Evolutionary conservation across 2,329 filamentous ascomycete genomes (phyloP).

Genomic region (Aureobasidium leucospermi): DNA sequence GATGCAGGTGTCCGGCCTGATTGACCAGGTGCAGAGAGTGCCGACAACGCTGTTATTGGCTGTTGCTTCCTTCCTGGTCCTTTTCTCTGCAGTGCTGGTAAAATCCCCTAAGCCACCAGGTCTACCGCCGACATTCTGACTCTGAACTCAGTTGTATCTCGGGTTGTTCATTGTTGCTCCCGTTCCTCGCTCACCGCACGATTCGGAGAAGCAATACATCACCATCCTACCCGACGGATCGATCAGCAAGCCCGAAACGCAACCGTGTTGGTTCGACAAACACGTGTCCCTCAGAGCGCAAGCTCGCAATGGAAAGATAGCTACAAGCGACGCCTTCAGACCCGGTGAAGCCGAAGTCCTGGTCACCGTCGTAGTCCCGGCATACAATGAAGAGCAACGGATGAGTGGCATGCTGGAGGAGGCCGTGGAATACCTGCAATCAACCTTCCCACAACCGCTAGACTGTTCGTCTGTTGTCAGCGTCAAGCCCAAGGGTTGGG

Average conservation of each 20-base stretch:
- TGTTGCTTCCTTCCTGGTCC: constrained; percentile 15
- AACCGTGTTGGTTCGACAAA: constrained; percentile 84
- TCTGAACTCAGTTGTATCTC: constrained; percentile 20
- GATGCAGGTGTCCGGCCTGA: not conserved
- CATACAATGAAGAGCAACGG: constrained; percentile 87
- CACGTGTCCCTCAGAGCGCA: constrained; percentile 54
- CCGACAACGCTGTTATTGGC: not conserved
- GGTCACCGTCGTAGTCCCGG: constrained; percentile 86
- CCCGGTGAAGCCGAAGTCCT: constrained; percentile 74
- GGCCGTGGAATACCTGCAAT: constrained; percentile 77
- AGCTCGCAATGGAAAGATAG: constrained; percentile 27
- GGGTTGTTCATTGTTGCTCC: constrained; percentile 70
- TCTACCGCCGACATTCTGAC: not conserved
- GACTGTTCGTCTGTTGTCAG: constrained; percentile 25
- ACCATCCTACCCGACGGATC: constrained; percentile 63
- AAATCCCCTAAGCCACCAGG: not conserved
- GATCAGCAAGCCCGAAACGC: constrained; percentile 44
- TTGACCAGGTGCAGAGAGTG: constrained; percentile 4
- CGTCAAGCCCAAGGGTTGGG: constrained; percentile 58
- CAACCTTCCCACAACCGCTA: constrained; percentile 48
- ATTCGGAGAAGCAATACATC: constrained; percentile 78
- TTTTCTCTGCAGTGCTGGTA: constrained; percentile 24
- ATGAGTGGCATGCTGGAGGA: constrained; percentile 82
- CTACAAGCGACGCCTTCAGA: constrained; percentile 41
- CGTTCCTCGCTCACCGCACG: constrained; percentile 63